These are phyloP conservation scores for Erodium moschatum DNA, from an alignment of 441 rosid species.

Conservation along the genomic window DNA sequence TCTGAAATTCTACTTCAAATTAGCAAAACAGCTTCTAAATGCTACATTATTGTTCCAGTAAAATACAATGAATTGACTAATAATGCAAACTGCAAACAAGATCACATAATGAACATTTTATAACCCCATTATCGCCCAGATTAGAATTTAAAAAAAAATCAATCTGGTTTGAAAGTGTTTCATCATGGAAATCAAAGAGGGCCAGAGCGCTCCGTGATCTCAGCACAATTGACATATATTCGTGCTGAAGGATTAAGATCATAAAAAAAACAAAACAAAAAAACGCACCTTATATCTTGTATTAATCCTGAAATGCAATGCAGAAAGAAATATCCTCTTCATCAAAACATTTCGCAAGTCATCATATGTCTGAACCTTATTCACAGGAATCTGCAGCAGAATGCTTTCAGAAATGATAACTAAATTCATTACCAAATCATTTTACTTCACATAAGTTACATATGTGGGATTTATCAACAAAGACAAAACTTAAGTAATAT, in stretches of 20 bases:
- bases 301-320: slow-evolving; percentile 95
- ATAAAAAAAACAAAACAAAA: neutral
- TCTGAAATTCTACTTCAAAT: slow-evolving; percentile 45
- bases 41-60: neutral
- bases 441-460: neutral
- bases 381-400: slow-evolving; percentile 79
- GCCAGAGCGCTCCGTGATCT: slow-evolving; percentile 1
- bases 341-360: slow-evolving; percentile 91
- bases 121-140: neutral
- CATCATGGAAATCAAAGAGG: neutral
- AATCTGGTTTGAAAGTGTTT: neutral
- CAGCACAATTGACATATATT: neutral
- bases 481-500: neutral
- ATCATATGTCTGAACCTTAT: slow-evolving; percentile 73
- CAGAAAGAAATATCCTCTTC: slow-evolving; percentile 99
- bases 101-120: neutral
- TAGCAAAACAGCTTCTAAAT: slow-evolving; percentile 23
- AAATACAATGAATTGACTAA: neutral
- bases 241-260: slow-evolving; percentile 1
- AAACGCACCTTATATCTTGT: slow-evolving; percentile 83
- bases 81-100: neutral
- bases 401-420: slow-evolving; percentile 9
- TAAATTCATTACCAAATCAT: neutral
- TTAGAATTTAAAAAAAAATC: neutral
- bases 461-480: neutral